These are phyloP conservation scores for Phytopythium mirpurense DNA, from an alignment of 352 stramenopile genomes.

Conservation along the genomic window DNA sequence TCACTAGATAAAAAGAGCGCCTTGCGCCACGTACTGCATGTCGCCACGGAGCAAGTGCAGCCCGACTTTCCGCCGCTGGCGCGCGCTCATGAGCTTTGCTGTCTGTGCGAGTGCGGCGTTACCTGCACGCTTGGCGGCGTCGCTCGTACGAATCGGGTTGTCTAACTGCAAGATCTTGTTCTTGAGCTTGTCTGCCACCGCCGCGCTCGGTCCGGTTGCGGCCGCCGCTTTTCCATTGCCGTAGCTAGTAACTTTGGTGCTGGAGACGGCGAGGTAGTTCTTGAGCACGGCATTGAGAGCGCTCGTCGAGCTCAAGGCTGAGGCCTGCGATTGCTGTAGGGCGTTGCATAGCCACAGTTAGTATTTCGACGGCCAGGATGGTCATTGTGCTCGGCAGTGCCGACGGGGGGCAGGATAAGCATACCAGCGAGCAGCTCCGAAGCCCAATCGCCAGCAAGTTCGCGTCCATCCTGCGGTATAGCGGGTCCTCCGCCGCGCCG, in stretches of 20 bases:
- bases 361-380: neutral
- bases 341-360: neutral
- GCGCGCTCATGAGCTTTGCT: conserved; percentile 53
- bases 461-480: conserved; percentile 51
- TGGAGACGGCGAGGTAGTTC: conserved; percentile 16
- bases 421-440: conserved; percentile 65
- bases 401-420: conserved; percentile 4
- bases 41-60: conserved; percentile 45
- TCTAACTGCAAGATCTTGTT: conserved; percentile 80
- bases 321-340: conserved; percentile 6
- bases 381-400: neutral
- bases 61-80: conserved; percentile 44
- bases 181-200: conserved; percentile 50
- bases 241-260: too few relatives aligned
- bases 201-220: neutral
- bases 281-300: conserved; percentile 12
- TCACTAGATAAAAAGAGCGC: too few relatives aligned
- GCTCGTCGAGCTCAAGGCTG: conserved; percentile 8
- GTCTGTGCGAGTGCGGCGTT: conserved; percentile 36
- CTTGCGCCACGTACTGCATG: conserved; percentile 27
- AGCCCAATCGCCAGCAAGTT: conserved; percentile 50
- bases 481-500: conserved; percentile 22
- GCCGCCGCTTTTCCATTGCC: conserved; percentile 4
- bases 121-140: conserved; percentile 22
- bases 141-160: conserved; percentile 52